Evolutionary conservation across 108 stramenopile species (phyloP).

Genomic region (Seminavis robusta): DNA sequence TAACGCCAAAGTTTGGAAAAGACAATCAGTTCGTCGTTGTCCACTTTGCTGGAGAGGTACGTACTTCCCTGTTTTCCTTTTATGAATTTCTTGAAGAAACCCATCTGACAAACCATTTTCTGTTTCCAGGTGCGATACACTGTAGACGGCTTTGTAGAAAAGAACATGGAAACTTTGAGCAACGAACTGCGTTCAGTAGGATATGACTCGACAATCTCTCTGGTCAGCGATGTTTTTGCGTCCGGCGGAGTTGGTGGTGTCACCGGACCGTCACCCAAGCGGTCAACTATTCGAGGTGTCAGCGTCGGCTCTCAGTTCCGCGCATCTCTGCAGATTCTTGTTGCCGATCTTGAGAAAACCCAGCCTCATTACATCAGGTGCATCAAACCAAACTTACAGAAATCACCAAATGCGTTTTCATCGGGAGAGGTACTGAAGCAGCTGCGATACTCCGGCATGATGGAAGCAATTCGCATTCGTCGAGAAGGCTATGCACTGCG

Average conservation of each 20-base stretch:
- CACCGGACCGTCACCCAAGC: conserved; percentile 17
- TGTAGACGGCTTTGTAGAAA: conserved; percentile 86
- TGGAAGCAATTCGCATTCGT: conserved; percentile 97
- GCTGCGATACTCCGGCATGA: conserved; percentile 96
- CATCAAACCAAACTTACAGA: conserved; percentile 87
- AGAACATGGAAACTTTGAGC: conserved; percentile 89
- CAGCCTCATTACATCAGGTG: conserved; percentile 91
- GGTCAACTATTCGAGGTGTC: conserved; percentile 80
- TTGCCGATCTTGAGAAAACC: conserved; percentile 78
- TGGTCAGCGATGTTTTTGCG: conserved; percentile 53
- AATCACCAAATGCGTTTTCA: conserved; percentile 62
- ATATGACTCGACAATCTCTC: conserved; percentile 38
- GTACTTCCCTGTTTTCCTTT: neutral
- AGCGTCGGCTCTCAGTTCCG: conserved; percentile 89
- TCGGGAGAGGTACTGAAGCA: conserved; percentile 85
- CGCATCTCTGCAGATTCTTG: conserved; percentile 72
- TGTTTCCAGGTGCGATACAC: conserved; percentile 64
- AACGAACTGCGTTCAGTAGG: conserved; percentile 84
- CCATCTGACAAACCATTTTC: neutral
- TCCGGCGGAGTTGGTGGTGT: neutral
- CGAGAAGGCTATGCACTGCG: conserved; percentile 91
- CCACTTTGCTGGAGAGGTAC: conserved; percentile 94
- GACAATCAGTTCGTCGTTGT: conserved; percentile 85
- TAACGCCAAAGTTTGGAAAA: conserved; percentile 86
- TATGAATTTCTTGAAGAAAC: neutral